phyloP scores from a whole-genome alignment of 306 rosid species.

The Citrullus colocynthis region DNA sequence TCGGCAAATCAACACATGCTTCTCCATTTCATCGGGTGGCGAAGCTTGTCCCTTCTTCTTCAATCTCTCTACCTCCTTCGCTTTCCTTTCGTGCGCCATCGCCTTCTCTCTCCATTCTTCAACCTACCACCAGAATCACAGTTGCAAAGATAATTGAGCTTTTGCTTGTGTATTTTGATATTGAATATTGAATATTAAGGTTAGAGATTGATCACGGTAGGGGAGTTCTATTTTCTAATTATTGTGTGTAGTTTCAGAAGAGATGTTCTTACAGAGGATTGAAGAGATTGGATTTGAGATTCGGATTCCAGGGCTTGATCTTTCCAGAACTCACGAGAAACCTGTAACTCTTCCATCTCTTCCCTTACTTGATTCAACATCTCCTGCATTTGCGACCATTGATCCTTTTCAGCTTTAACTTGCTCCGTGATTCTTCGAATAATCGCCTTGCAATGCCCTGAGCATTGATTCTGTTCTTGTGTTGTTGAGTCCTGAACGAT shows the following conservation, averaged over 20 bases:
- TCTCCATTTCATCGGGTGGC: conserved; percentile 55
- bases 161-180: neutral
- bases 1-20: conserved; percentile 54
- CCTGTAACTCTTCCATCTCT: conserved; percentile 84
- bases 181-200: neutral
- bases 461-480: conserved; percentile 43
- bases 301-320: conserved; percentile 47
- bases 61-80: conserved; percentile 33
- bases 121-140: conserved; percentile 31
- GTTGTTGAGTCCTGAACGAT: conserved; percentile 28
- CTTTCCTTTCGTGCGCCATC: conserved; percentile 38
- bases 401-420: conserved; percentile 79
- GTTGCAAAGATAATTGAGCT: neutral
- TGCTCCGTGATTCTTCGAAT: conserved; percentile 73
- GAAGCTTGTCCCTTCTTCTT: conserved; percentile 14
- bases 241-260: neutral
- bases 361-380: conserved; percentile 77
- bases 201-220: neutral
- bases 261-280: conserved; percentile 7
- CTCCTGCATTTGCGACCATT: conserved; percentile 98
- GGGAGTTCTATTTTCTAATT: conserved; percentile 11
- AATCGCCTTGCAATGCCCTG: conserved; percentile 72
- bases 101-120: conserved; percentile 86
- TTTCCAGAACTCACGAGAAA: conserved; percentile 88
- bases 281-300: conserved; percentile 40